Base-by-base conservation (phyloP, 2,329 filamentous ascomycete genomes). In the Polychaeton citri region DNA sequence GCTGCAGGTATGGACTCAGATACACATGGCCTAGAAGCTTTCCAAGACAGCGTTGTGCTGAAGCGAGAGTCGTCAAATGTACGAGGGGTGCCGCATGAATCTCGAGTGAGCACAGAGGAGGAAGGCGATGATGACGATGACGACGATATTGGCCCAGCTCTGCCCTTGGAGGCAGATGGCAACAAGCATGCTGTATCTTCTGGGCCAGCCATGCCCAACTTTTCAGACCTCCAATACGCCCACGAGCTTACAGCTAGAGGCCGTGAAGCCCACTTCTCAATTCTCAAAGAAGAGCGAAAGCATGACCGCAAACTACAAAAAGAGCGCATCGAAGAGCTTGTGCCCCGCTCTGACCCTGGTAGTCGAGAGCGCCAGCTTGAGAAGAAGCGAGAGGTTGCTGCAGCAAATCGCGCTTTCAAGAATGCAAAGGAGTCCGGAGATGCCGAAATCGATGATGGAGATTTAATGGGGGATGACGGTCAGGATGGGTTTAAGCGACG, bases 321-420 rank as follows among this genome's bases (percentile, higher is more conserved):
- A 43, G 79, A 81, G 37, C 71, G 72, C 0, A 68, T 90, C 0
- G 84, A 95, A 10, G 87, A 95, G 44, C 63, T 95, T 0, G 74
- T 70, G 0, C 87, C 88, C 0, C 81, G 84, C 8, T 84, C 88
- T 0, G 85, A 90, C 41, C 65, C 86, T 0, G 86, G 87, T 0
- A 82, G 81, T 1, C 76, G 78, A 32, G 88, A 94, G 61, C 76
- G 88, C 8, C 74, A 76, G 51, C 68, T 96, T 1, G 88, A 98
- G 63, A 95, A 95, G 70, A 79, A 78, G 44, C 72, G 71, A 21
- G 80, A 81, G 43, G 65, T 72, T 4, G 80, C 81, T 19, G 77
- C 79, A 5, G 75, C 79, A 45, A 79, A 92, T 64, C 72, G 76
- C 18, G 71, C 72, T 8, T 94, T 93, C 52, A 63, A 75, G 39